Base-by-base conservation (phyloP, 2,329 filamentous ascomycete species). In the Calonectria hawksworthii region DNA sequence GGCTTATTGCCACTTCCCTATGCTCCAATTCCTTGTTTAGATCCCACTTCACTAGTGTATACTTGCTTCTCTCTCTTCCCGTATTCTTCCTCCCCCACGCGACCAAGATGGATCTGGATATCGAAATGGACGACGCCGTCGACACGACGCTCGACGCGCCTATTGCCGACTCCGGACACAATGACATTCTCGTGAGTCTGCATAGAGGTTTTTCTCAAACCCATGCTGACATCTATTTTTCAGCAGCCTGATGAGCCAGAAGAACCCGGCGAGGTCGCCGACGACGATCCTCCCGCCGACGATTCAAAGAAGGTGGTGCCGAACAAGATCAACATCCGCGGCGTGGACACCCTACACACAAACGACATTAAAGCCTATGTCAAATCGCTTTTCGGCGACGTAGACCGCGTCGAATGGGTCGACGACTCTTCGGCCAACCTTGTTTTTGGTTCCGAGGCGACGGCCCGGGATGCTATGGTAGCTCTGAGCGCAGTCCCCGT, bases 361-460 rank as follows among this genome's bases (percentile, higher is more conserved):
- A 90, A 92, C 70, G 92, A 98, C 77, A 93, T 99, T 80, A 93
- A 94, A 79, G 88, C 90, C 74, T 98, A 96, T 80, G 91, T 95
- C 11, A 86, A 88, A 63, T 90, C 94, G 76, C 91, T 97, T 83
- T 95, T 91, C 81, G 86, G 89, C 44, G 83, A 85, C 18, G 88
- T 93, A 72, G 87, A 90, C 71, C 90, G 91, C 75, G 89, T 98
- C 76, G 96, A 99, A 86, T 99, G 97, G 97, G 95, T 99, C 78
- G 95, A 99, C 83, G 97, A 99, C 84, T 93, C 92, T 9, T 96
- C 95, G 0, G 95, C 95, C 76, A 99, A 99, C 83, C 88, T 98
- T 68, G 85, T 98, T 68, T 99, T 97, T 86, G 87, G 86, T 50
- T 89, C 89, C 9, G 87, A 91, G 18, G 82, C 84, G 30, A 82